These are phyloP conservation scores for Barnettozyma vustinii DNA, from an alignment of 805 yeast genomes.

Conservation along the genomic window DNA sequence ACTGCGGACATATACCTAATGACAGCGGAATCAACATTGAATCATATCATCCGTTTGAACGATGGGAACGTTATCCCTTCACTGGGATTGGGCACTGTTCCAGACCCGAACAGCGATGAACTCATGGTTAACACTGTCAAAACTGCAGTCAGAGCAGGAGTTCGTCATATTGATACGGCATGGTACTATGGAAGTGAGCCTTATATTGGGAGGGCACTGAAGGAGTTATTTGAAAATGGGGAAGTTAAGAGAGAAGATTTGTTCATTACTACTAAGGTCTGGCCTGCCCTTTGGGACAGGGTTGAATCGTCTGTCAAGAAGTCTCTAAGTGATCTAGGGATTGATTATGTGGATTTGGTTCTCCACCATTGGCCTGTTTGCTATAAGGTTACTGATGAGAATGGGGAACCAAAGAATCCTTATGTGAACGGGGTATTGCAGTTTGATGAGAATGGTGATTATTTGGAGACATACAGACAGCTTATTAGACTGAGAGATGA, in stretches of 20 bases:
- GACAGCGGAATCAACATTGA: not conserved
- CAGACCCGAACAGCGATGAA: conserved; percentile 41
- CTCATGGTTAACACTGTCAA: conserved; percentile 45
- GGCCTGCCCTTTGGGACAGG: conserved; percentile 48
- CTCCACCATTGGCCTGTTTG: conserved; percentile 85
- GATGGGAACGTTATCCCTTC: conserved; percentile 61
- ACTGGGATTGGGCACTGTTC: conserved; percentile 64
- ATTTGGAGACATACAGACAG: conserved; percentile 46
- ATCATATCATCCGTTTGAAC: conserved; percentile 30
- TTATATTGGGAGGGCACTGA: conserved; percentile 43
- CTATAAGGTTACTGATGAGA: conserved; percentile 54
- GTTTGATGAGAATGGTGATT: conserved; percentile 36
- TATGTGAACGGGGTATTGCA: conserved; percentile 32
- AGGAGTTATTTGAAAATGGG: conserved; percentile 37
- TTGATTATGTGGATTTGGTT: conserved; percentile 73
- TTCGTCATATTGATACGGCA: conserved; percentile 74
- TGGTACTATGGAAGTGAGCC: conserved; percentile 62
- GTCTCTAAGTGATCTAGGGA: conserved; percentile 53
- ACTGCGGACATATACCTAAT: not conserved
- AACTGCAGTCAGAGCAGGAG: conserved; percentile 40
- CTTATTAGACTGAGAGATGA: conserved; percentile 46
- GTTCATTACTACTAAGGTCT: conserved; percentile 69
- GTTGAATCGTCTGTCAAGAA: conserved; percentile 49
- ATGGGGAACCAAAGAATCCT: conserved; percentile 37
- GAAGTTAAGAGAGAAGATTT: conserved; percentile 51